These are phyloP conservation scores for Huiozyma sinensis DNA, from an alignment of 805 yeast species.

Conservation along the genomic window DNA sequence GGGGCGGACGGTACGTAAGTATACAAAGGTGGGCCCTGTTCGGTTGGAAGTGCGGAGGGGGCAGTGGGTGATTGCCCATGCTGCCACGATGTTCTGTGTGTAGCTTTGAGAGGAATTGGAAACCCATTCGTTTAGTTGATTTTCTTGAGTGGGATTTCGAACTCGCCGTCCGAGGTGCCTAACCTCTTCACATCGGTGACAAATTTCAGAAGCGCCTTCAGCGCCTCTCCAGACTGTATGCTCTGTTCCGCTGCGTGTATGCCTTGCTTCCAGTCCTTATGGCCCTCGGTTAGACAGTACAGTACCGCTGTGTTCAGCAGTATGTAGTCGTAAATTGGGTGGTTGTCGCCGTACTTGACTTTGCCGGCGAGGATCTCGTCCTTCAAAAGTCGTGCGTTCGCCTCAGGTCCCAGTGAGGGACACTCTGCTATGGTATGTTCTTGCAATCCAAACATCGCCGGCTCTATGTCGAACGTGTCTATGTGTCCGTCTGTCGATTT, in stretches of 20 bases:
- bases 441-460: conserved; percentile 71
- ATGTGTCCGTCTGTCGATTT: conserved; percentile 21
- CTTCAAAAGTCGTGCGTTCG: conserved; percentile 55
- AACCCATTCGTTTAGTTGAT: not conserved
- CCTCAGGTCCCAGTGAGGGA: conserved; percentile 74
- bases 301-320: conserved; percentile 80
- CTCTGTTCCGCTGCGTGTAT: conserved; percentile 61
- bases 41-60: no score
- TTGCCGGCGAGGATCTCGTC: conserved; percentile 35
- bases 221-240: conserved; percentile 59
- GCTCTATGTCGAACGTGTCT: conserved; percentile 40
- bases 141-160: not conserved
- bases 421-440: conserved; percentile 62
- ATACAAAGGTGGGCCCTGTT: no score
- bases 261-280: conserved; percentile 66
- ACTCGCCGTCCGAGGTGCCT: not conserved
- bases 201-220: conserved; percentile 45
- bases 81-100: no score
- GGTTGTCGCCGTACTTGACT: conserved; percentile 34
- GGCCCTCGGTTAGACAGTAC: conserved; percentile 64
- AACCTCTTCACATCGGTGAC: conserved; percentile 7
- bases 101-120: no score
- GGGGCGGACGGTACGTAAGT: not conserved
- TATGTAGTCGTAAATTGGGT: conserved; percentile 81
- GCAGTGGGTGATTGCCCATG: no score